phyloP scores from a whole-genome alignment of 2,329 filamentous ascomycete species.

The Hypomyces perniciosus region DNA sequence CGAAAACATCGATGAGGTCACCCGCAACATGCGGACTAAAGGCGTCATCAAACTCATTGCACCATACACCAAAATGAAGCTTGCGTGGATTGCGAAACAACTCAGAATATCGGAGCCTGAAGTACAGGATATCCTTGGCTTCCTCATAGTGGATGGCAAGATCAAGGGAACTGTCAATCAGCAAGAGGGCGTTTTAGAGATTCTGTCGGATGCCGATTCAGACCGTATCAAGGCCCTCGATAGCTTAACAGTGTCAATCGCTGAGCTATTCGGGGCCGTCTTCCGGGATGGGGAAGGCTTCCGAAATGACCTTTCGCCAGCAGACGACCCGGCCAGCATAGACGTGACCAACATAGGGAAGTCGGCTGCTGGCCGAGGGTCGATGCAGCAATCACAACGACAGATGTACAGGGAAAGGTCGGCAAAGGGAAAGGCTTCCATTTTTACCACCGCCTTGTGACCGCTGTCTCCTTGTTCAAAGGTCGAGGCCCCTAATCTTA shows the following conservation, averaged over 20 bases:
- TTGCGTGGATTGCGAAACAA: conserved; percentile 80
- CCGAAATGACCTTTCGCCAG: conserved; percentile 24
- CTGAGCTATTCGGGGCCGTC: conserved; percentile 62
- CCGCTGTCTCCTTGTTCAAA: too few relatives aligned
- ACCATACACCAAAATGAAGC: conserved; percentile 87
- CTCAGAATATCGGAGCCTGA: conserved; percentile 80
- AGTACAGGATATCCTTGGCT: conserved; percentile 92
- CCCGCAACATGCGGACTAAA: conserved; percentile 95
- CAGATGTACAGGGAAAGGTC: background rate
- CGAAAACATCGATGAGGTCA: conserved; percentile 98
- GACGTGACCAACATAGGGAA: conserved; percentile 17
- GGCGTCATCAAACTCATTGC: conserved; percentile 88
- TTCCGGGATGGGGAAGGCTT: conserved; percentile 76
- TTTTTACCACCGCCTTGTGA: background rate
- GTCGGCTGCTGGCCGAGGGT: background rate
- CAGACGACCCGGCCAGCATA: conserved; percentile 23
- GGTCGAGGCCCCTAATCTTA: too few relatives aligned
- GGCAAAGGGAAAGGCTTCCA: conserved; percentile 1
- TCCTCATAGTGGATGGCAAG: conserved; percentile 85
- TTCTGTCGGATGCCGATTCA: conserved; percentile 66
- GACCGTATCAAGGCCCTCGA: conserved; percentile 69
- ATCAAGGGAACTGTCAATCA: conserved; percentile 87
- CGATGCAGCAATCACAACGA: conserved; percentile 1
- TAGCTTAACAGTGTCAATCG: conserved; percentile 65
- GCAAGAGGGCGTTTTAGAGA: conserved; percentile 74